Conservation (phyloP, 805 yeast species). For the Pichia gijzeniarum region DNA sequence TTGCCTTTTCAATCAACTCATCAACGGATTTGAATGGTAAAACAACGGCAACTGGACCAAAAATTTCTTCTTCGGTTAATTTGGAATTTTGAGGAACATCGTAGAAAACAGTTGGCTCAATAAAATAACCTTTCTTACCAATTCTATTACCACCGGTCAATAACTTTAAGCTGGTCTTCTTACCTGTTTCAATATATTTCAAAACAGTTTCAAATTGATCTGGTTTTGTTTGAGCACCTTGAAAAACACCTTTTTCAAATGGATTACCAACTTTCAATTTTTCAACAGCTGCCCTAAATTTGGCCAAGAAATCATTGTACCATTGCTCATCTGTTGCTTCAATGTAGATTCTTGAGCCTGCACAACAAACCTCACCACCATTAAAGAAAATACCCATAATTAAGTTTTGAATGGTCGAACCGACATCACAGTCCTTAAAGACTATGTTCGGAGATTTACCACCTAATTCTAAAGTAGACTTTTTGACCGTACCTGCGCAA, state of each 20-base stretch:
- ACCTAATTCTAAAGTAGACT: constrained; percentile 76
- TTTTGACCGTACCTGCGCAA: constrained; percentile 68
- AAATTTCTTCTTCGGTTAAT: constrained; percentile 68
- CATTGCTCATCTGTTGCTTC: constrained; percentile 49
- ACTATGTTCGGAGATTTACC: constrained; percentile 79
- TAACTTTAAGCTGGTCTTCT: constrained; percentile 59
- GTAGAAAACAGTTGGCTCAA: constrained; percentile 68
- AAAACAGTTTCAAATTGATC: constrained; percentile 64
- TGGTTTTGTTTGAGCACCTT: constrained; percentile 74
- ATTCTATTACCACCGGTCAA: constrained; percentile 65
- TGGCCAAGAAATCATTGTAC: constrained; percentile 54
- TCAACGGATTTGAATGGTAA: constrained; percentile 62
- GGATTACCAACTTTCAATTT: constrained; percentile 67
- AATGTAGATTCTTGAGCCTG: constrained; percentile 73
- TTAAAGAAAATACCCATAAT: constrained; percentile 67
- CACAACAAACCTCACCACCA: constrained; percentile 79
- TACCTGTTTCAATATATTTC: constrained; percentile 61
- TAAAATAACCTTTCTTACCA: constrained; percentile 62
- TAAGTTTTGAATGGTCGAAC: constrained; percentile 43
- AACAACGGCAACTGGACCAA: constrained; percentile 73
- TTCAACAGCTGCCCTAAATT: constrained; percentile 54
- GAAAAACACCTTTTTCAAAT: constrained; percentile 57
- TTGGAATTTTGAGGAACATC: constrained; percentile 57
- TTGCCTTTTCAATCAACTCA: constrained; percentile 60
- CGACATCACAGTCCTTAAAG: constrained; percentile 60